Evolutionary conservation across 352 stramenopile genomes (phyloP), one percentile per base, ranked within the genome.

Genomic region (Globisporangium paddicum): DNA sequence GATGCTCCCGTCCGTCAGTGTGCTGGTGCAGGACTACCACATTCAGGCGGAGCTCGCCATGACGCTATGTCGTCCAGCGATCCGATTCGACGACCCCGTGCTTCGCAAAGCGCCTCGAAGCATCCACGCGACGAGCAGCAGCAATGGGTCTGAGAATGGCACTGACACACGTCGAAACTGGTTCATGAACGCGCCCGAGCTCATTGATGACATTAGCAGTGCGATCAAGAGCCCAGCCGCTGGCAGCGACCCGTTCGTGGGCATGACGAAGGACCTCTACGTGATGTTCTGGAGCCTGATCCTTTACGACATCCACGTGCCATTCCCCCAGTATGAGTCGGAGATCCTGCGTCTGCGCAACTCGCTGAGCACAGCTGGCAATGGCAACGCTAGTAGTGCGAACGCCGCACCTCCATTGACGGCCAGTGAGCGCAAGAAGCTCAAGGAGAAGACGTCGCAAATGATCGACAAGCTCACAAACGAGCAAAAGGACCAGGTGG

Each of bases 401-500:
- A 46, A 51, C 28, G 55, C 45, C 47, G 46, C 45, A 10, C 28
- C 18, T 0, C 28, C 18, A 1, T 23, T 87, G 21, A 86, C 66
- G 11, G 67, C 48, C 16, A 86, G 52, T n/a, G 82, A 95, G 37
- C 72, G 79, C 35, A 95, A 95, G 62, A 91, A 90, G 32, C 49
- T 86, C 34, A 93, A 92, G 53, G 83, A 95, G 45, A 88, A 89
- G 61, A 81, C 75, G 2, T 80, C 71, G 28, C 73, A 86, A 51
- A 80, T 84, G 63, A 93, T 95, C 41, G 85, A 95, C 63, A 84
- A 89, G 50, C 66, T 95, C 10, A 80, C 81, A 3, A 89, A 73
- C n/a, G 86, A 95, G 51, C 84, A 93, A 60, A 93, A 93, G 40
- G 84, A 92, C 45, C 86, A 95, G 51, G 83, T 95, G 19, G 71